Percentiles rank a stretch among this genome's conserved stretches.
Evolutionary conservation across 1,284 basidiomycete genomes (phyloP).

Genomic region (Puccinia triticina): DNA sequence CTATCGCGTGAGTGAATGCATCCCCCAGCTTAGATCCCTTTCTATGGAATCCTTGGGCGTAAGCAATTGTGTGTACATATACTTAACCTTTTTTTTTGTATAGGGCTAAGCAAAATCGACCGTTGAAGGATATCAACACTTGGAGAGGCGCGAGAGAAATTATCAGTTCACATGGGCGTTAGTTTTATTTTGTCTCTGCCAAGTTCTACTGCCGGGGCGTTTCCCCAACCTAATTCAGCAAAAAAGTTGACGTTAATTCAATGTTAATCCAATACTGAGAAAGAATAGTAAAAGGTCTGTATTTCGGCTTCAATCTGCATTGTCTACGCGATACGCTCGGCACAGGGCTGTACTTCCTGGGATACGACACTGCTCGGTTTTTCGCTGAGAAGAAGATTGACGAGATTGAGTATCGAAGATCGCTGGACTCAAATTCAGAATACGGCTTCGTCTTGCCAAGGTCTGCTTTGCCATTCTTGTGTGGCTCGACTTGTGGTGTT

Average conservation of each 20-base stretch:
- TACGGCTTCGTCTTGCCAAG: conserved; percentile 74
- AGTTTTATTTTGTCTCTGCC: conserved; percentile 11
- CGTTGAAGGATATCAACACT: conserved; percentile 46
- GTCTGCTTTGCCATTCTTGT: conserved; percentile 75
- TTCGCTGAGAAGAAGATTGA: conserved; percentile 69
- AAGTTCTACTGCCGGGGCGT: not conserved
- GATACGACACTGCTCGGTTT: conserved; percentile 81
- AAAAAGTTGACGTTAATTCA: conserved; percentile 5
- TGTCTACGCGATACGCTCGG: conserved; percentile 77
- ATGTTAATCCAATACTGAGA: conserved; percentile 10
- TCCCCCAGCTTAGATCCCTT: too few relatives aligned
- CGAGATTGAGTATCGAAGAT: conserved; percentile 29
- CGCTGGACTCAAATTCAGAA: conserved; percentile 68
- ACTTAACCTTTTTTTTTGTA: too few relatives aligned
- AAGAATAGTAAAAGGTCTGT: conserved; percentile 48
- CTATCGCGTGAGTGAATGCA: conserved; percentile 44
- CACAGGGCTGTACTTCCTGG: conserved; percentile 81
- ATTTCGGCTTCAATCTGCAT: conserved; percentile 44
- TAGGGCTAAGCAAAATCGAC: conserved; percentile 45
- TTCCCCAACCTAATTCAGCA: not conserved
- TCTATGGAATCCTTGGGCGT: too few relatives aligned
- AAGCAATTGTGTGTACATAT: too few relatives aligned
- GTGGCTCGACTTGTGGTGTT: conserved; percentile 79
- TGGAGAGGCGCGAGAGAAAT: conserved; percentile 48
- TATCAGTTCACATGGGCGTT: conserved; percentile 46